Evolutionary conservation across 2,329 filamentous ascomycete species (phyloP).

Genomic region (Sphaerostilbella broomeana): DNA sequence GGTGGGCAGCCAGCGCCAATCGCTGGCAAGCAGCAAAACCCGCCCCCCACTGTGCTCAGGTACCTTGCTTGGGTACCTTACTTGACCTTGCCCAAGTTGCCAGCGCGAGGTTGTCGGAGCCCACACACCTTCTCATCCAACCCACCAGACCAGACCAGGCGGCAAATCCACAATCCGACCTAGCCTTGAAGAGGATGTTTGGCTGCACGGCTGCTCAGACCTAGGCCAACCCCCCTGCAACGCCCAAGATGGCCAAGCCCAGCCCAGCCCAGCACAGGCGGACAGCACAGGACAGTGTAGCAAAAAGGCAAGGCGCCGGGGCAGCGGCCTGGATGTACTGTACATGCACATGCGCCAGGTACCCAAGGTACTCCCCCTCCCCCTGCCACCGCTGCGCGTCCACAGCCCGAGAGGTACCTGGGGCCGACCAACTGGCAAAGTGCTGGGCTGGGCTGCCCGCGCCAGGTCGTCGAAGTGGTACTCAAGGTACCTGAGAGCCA

Average conservation of each 20-base stretch:
- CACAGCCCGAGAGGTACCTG: constrained; percentile 1
- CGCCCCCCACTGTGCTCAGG: no score
- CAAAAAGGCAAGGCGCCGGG: not conserved
- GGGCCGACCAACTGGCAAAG: no score
- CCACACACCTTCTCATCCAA: no score
- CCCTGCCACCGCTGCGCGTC: constrained; percentile 1
- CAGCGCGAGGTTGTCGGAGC: no score
- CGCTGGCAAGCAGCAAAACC: no score
- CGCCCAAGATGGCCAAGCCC: constrained; percentile 1
- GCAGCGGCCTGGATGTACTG: constrained; percentile 1
- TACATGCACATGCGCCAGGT: not conserved
- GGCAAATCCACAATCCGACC: constrained; percentile 9
- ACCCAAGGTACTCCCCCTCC: not conserved
- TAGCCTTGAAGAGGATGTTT: constrained; percentile 11
- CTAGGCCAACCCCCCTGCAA: constrained; percentile 1
- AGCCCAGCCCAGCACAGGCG: constrained; percentile 5
- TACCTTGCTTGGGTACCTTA: constrained; percentile 2
- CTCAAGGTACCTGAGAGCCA: no score
- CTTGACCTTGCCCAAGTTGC: not conserved
- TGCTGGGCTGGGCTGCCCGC: no score
- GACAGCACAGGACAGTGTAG: constrained; percentile 1
- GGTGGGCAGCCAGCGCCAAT: no score
- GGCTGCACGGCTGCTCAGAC: constrained; percentile 11
- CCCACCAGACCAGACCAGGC: constrained; percentile 7
- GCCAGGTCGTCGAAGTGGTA: no score